Conservation (phyloP, 805 yeast genomes). For the Metschnikowia borealis region DNA sequence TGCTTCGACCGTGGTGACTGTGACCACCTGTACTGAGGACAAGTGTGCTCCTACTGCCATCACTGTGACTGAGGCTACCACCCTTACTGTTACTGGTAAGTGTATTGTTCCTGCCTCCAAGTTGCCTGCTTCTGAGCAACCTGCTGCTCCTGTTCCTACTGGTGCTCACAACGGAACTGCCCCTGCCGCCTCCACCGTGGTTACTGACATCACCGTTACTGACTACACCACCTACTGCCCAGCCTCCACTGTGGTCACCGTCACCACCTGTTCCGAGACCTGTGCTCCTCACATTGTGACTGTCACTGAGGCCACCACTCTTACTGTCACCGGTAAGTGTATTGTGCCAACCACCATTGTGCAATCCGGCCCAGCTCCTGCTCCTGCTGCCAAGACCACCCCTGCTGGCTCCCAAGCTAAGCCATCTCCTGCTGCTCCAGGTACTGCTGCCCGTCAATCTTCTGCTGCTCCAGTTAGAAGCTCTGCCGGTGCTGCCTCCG, state of each 20-base stretch:
- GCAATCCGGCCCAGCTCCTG: not conserved
- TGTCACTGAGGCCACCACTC: slow-evolving; percentile 29
- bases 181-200: slow-evolving; percentile 10
- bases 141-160: not conserved
- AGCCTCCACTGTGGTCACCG: slow-evolving; percentile 28
- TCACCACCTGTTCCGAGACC: slow-evolving; percentile 29
- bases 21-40: slow-evolving; percentile 29
- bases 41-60: slow-evolving; percentile 24
- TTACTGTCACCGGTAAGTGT: slow-evolving; percentile 32
- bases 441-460: not conserved
- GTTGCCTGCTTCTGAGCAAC: not conserved
- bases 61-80: slow-evolving; percentile 30
- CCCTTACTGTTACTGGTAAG: slow-evolving; percentile 32
- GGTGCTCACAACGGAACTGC: not conserved
- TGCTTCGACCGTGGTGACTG: slow-evolving; percentile 28
- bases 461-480: slow-evolving; percentile 17
- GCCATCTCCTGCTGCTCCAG: not conserved
- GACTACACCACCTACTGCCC: slow-evolving; percentile 39
- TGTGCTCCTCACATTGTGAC: slow-evolving; percentile 26
- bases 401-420: not conserved
- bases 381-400: slow-evolving; percentile 14
- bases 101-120: slow-evolving; percentile 23
- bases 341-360: slow-evolving; percentile 20
- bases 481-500: slow-evolving; percentile 23
- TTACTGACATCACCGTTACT: slow-evolving; percentile 28